phyloP scores from a whole-genome alignment of 1,139 yeast genomes.

The Meyerozyma guilliermondii region DNA sequence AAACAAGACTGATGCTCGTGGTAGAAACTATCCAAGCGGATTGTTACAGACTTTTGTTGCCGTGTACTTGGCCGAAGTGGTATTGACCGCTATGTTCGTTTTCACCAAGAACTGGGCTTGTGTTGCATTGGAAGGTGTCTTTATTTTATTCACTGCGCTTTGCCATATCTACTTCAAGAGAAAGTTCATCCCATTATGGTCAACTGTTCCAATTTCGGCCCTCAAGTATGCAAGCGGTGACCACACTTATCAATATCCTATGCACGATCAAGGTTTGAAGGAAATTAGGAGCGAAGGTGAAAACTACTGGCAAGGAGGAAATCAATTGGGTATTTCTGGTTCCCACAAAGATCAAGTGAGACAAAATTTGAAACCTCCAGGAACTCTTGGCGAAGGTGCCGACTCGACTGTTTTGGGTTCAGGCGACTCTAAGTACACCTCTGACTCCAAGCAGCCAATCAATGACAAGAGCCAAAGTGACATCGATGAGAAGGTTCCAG shows the following conservation, averaged over 20 bases:
- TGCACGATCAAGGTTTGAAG: slow-evolving; percentile 56
- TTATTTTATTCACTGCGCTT: slow-evolving; percentile 45
- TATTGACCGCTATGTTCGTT: slow-evolving; percentile 62
- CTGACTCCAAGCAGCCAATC: slow-evolving; percentile 7
- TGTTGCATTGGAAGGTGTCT: slow-evolving; percentile 56
- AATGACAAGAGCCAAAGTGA: slow-evolving; percentile 3
- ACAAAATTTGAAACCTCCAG: slow-evolving; percentile 16
- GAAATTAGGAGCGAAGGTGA: slow-evolving; percentile 55
- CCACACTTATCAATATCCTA: slow-evolving; percentile 43
- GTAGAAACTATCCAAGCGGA: slow-evolving; percentile 63
- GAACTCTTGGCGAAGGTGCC: slow-evolving; percentile 9
- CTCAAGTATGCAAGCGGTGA: slow-evolving; percentile 57
- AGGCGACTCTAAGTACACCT: slow-evolving; percentile 2
- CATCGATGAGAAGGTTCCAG: slow-evolving; percentile 3
- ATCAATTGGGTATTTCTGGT: slow-evolving; percentile 31
- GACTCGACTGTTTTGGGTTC: slow-evolving; percentile 9
- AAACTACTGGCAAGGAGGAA: slow-evolving; percentile 44
- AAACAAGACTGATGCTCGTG: slow-evolving; percentile 51
- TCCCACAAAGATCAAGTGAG: slow-evolving; percentile 24
- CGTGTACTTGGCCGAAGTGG: slow-evolving; percentile 60
- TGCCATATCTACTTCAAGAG: slow-evolving; percentile 54
- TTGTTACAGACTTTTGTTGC: slow-evolving; percentile 63
- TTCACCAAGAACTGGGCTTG: slow-evolving; percentile 73
- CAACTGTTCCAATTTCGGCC: slow-evolving; percentile 72
- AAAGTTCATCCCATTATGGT: slow-evolving; percentile 57